Percentiles rank a stretch among this genome's conserved stretches.
phyloP scores from a whole-genome alignment of 2,329 filamentous ascomycete genomes.

The Neofusicoccum ribis region DNA sequence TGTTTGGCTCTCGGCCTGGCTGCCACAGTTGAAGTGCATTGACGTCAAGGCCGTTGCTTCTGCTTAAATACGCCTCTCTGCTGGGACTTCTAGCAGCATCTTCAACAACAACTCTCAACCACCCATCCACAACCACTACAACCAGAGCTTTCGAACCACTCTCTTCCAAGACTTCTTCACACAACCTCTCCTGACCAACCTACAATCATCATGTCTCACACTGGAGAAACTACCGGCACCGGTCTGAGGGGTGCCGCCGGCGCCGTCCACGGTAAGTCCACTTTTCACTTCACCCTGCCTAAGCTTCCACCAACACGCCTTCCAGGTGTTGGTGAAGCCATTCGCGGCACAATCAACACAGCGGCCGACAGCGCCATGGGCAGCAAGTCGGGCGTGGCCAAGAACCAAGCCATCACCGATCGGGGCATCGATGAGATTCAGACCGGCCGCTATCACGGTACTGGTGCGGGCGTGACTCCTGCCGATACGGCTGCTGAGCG shows the following conservation, averaged over 20 bases:
- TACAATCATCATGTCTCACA: conserved; percentile 29
- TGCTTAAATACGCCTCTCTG: conserved; percentile 4
- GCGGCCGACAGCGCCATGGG: conserved; percentile 35
- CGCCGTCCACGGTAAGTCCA: conserved; percentile 34
- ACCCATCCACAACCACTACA: background rate
- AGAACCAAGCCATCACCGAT: conserved; percentile 33
- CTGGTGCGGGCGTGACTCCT: conserved; percentile 32
- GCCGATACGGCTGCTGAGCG: conserved; percentile 30
- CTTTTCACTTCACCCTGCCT: background rate
- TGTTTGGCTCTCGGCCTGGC: background rate
- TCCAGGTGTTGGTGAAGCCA: conserved; percentile 39
- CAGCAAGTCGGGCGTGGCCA: conserved; percentile 31
- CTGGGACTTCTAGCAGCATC: conserved; percentile 6
- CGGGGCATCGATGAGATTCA: conserved; percentile 38
- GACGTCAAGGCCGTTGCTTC: conserved; percentile 4
- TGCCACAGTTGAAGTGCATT: background rate
- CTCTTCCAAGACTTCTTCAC: background rate
- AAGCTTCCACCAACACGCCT: conserved; percentile 24
- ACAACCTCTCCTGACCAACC: background rate
- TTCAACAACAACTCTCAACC: conserved; percentile 15
- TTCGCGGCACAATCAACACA: conserved; percentile 40
- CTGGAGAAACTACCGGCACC: conserved; percentile 30
- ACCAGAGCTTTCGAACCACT: background rate
- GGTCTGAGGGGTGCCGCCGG: conserved; percentile 37
- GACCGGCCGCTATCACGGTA: conserved; percentile 21